Evolutionary conservation across 345 rosid species (phyloP).

Genomic region (Bruguiera gymnorhiza): DNA sequence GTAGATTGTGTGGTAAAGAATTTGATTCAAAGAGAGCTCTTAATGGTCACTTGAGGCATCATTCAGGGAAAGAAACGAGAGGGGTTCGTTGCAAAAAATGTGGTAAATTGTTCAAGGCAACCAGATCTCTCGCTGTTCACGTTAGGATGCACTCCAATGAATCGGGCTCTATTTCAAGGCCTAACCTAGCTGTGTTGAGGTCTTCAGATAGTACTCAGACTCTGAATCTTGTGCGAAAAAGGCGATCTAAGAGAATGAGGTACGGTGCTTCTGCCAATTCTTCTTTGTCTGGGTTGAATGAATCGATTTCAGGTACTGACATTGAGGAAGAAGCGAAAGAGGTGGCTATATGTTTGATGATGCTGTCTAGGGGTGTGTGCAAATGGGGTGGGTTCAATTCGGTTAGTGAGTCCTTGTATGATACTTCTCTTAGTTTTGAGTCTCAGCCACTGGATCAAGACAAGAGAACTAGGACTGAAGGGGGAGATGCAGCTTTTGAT

Average conservation of each 20-base stretch:
- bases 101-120: conserved; percentile 43
- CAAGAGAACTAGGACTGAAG: conserved; percentile 10
- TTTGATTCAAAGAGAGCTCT: conserved; percentile 41
- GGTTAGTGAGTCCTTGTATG: conserved; percentile 12
- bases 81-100: conserved; percentile 40
- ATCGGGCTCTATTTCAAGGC: conserved; percentile 18
- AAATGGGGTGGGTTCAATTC: conserved; percentile 22
- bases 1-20: conserved; percentile 36
- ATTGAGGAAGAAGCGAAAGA: conserved; percentile 43
- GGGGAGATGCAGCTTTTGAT: conserved; percentile 2
- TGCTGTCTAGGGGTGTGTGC: conserved; percentile 43
- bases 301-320: conserved; percentile 32
- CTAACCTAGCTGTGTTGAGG: conserved; percentile 23
- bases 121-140: conserved; percentile 34
- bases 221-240: conserved; percentile 30
- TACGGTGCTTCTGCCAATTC: conserved; percentile 36
- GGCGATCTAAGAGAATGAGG: conserved; percentile 53
- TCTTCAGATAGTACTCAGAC: conserved; percentile 15
- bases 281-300: conserved; percentile 42
- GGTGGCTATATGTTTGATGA: conserved; percentile 51
- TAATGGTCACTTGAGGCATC: conserved; percentile 57
- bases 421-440: conserved; percentile 17
- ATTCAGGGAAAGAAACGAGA: conserved; percentile 38
- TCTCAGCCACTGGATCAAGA: conserved; percentile 10
- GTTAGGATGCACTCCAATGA: conserved; percentile 28